These are phyloP conservation scores for Auxenochlorella pyrenoidosa DNA, from an alignment of 139 green algal genomes.

Conservation along the genomic window DNA sequence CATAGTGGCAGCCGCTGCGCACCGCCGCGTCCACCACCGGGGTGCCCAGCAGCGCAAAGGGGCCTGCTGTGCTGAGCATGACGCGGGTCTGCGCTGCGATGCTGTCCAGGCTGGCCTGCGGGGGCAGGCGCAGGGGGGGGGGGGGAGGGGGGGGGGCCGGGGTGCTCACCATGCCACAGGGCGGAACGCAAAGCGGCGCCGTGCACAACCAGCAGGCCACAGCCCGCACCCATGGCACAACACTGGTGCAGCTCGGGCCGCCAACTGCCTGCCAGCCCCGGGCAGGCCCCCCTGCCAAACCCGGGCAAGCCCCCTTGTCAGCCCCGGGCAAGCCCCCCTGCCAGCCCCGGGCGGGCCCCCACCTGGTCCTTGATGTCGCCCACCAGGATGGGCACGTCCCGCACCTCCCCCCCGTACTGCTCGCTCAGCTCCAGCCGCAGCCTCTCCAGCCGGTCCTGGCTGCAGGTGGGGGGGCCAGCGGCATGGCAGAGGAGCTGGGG, in stretches of 20 bases:
- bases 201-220: too few species aligned
- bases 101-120: constrained; percentile 53
- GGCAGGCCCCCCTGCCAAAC: too few species aligned
- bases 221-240: too few species aligned
- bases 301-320: too few species aligned
- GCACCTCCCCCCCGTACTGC: constrained; percentile 34
- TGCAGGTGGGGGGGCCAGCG: too few species aligned
- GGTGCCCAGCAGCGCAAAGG: constrained; percentile 71
- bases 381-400: constrained; percentile 75
- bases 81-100: constrained; percentile 69
- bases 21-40: constrained; percentile 83
- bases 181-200: too few species aligned
- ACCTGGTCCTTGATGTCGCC: constrained; percentile 67
- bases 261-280: not conserved
- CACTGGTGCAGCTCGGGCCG: not conserved
- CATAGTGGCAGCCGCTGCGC: constrained; percentile 79
- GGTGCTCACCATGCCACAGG: too few species aligned
- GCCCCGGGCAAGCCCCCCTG: not conserved
- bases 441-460: constrained; percentile 74
- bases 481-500: too few species aligned
- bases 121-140: too few species aligned
- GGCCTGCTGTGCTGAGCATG: constrained; percentile 79
- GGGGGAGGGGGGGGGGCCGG: too few species aligned
- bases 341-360: not conserved
- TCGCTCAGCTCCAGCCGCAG: constrained; percentile 52